phyloP scores from a whole-genome alignment of 1,284 basidiomycete species.

The Tilletia caries region DNA sequence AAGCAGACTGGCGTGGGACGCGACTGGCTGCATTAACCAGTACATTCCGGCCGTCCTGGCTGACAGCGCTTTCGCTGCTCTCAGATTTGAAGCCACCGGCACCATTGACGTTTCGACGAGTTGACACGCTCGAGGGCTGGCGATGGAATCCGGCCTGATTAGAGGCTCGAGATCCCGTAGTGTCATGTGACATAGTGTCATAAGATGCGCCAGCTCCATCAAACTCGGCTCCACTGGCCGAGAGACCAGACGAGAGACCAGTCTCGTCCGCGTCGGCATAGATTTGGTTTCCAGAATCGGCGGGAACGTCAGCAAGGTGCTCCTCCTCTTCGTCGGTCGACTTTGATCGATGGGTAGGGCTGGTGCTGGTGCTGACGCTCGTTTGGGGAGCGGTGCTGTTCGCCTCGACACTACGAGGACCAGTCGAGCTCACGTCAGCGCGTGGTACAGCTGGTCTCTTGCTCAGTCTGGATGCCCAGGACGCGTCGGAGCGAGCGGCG shows the following conservation, averaged over 20 bases:
- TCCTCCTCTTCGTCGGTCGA: background rate
- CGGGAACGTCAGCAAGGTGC: background rate
- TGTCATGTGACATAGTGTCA: background rate
- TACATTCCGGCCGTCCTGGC: background rate
- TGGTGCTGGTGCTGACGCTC: slow-evolving; percentile 2
- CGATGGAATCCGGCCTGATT: background rate
- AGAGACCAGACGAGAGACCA: slow-evolving; percentile 10
- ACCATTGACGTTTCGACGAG: slow-evolving; percentile 6
- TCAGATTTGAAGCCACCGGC: background rate
- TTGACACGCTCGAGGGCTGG: slow-evolving; percentile 5
- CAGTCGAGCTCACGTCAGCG: background rate
- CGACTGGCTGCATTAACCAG: too few species aligned
- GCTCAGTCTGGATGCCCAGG: slow-evolving; percentile 12
- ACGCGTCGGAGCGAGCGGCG: background rate
- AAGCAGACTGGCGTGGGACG: too few species aligned
- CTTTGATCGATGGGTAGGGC: background rate
- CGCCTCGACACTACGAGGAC: too few species aligned
- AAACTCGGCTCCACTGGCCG: background rate
- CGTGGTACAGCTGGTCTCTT: too few species aligned
- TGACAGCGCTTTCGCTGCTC: background rate
- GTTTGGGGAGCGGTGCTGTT: too few species aligned
- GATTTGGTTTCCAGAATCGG: background rate
- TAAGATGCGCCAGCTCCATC: background rate
- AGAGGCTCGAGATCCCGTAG: background rate
- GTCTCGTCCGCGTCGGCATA: slow-evolving; percentile 14